These are phyloP conservation scores for Saturnispora zaruensis DNA, from an alignment of 805 yeast species.

Conservation along the genomic window DNA sequence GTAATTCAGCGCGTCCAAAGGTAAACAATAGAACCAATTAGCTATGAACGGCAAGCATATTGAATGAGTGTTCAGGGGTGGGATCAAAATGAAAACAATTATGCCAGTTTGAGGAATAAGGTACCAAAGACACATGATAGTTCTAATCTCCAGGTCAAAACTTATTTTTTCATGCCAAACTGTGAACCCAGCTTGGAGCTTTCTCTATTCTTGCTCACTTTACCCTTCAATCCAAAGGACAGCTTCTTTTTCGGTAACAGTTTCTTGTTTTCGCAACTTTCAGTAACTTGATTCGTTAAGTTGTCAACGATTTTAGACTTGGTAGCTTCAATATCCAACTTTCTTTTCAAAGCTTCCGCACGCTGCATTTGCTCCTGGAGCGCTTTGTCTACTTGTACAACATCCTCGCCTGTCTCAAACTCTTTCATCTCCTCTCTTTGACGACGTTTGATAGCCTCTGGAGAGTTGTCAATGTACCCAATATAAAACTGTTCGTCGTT, in stretches of 20 bases:
- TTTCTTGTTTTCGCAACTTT: not conserved
- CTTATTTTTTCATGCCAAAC: not conserved
- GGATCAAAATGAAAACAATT: not conserved
- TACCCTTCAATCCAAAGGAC: slow-evolving; percentile 3
- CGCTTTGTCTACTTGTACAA: not conserved
- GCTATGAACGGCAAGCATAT: not conserved
- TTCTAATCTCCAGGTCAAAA: not conserved
- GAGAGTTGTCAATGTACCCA: slow-evolving; percentile 47
- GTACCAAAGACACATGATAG: not conserved
- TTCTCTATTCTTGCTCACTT: not conserved
- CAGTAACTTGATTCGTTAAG: not conserved
- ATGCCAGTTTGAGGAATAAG: not conserved
- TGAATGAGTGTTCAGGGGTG: not conserved
- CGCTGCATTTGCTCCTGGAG: slow-evolving; percentile 41
- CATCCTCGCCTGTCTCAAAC: slow-evolving; percentile 35
- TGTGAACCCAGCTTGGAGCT: not conserved
- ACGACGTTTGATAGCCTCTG: slow-evolving; percentile 37
- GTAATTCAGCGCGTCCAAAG: slow-evolving; percentile 3
- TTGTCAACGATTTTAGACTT: not conserved
- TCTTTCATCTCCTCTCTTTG: slow-evolving; percentile 31
- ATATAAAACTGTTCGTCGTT: slow-evolving; percentile 31
- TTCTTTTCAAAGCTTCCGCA: slow-evolving; percentile 24
- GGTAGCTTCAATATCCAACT: not conserved
- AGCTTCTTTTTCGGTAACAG: not conserved
- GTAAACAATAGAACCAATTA: slow-evolving; percentile 1